A percentile compares a stretch with the other conserved stretches of the same genome.
Evolutionary conservation across 2,329 filamentous ascomycete species (phyloP).

Genomic region (Alternaria panax): DNA sequence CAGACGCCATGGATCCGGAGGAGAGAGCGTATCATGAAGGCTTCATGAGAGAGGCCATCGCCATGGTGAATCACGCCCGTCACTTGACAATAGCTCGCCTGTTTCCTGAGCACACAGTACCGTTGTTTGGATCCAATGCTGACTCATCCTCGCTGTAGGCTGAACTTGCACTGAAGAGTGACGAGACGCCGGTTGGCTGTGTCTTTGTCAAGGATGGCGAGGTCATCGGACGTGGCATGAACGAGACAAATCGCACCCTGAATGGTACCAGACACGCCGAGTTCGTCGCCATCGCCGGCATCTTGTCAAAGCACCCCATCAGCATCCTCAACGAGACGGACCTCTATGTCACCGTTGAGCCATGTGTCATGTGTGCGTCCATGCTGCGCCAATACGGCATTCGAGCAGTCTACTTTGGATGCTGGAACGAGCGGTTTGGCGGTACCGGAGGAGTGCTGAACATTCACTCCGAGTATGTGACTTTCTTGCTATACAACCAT

Average conservation of each 20-base stretch:
- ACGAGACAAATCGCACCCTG: constrained; percentile 74
- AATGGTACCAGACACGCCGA: constrained; percentile 90
- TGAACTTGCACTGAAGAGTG: constrained; percentile 77
- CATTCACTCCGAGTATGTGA: constrained; percentile 72
- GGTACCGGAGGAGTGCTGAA: constrained; percentile 93
- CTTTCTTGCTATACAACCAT: not conserved
- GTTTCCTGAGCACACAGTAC: not conserved
- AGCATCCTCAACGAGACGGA: constrained; percentile 75
- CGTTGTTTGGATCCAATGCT: constrained; percentile 17
- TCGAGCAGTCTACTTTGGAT: constrained; percentile 91
- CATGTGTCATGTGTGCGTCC: constrained; percentile 98
- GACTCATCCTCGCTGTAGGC: constrained; percentile 63
- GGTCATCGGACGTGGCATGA: constrained; percentile 91
- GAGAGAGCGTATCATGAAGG: constrained; percentile 60
- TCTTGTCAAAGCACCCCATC: constrained; percentile 69
- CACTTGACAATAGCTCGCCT: constrained; percentile 7
- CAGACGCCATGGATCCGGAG: constrained; percentile 42
- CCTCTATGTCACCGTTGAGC: constrained; percentile 97
- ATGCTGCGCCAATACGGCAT: constrained; percentile 88
- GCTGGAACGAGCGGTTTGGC: constrained; percentile 95
- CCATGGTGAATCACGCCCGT: constrained; percentile 69
- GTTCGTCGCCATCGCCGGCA: constrained; percentile 81
- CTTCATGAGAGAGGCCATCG: constrained; percentile 86
- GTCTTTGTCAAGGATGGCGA: constrained; percentile 83
- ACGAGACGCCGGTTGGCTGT: constrained; percentile 96